Evolutionary conservation across 2,329 filamentous ascomycete genomes (phyloP).

Genomic region (Cladobotryum mycophilum): DNA sequence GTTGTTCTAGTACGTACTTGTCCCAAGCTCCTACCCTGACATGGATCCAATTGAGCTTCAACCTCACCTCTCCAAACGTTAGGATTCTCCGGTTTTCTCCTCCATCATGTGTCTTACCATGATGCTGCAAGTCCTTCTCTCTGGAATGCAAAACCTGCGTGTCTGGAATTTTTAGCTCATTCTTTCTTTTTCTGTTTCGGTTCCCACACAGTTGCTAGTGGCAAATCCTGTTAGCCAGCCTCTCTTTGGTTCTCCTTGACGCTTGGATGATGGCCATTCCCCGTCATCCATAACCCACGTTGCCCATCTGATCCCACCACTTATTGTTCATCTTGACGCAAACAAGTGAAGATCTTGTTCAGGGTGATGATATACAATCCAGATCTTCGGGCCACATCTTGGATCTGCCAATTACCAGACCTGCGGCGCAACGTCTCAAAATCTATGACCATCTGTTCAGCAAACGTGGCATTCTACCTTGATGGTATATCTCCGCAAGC

Average conservation of each 20-base stretch:
- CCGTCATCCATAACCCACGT: neutral
- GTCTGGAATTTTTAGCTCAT: neutral
- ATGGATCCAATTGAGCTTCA: neutral
- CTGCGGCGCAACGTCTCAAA: neutral
- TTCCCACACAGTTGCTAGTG: neutral
- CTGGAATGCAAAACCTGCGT: slow-evolving; percentile 12
- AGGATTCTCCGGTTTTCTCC: neutral
- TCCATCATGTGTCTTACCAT: slow-evolving; percentile 3
- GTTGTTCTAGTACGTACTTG: neutral
- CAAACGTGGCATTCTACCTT: neutral
- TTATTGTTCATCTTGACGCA: slow-evolving; percentile 11
- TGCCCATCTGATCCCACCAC: neutral
- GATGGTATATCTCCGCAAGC: neutral
- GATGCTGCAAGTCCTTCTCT: neutral
- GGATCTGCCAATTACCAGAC: neutral
- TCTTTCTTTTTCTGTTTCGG: neutral
- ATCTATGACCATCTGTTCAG: neutral
- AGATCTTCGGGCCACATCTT: neutral
- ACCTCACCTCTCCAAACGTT: neutral
- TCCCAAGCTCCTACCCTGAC: neutral
- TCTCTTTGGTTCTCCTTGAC: neutral
- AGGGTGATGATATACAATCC: neutral
- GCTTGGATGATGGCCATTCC: neutral
- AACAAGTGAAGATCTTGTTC: slow-evolving; percentile 4
- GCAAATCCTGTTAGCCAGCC: slow-evolving; percentile 1